Percentiles rank a stretch among this genome's conserved stretches.
Evolutionary conservation across 1,284 basidiomycete species (phyloP).

Genomic region (Anthracocystis walkeri): DNA sequence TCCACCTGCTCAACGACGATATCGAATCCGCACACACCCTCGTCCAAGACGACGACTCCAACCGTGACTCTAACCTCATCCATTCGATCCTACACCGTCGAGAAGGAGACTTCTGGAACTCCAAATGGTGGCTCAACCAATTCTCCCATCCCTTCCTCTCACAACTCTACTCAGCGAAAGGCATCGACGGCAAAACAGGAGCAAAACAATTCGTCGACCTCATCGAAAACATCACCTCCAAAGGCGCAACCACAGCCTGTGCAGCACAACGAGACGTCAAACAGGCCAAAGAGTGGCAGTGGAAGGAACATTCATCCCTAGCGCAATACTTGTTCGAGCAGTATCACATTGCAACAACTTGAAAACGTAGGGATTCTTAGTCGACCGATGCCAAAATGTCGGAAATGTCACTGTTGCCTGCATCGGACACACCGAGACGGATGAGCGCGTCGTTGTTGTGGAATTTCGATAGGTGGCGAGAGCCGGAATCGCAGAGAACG

Average conservation of each 20-base stretch:
- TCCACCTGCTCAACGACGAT: slow-evolving; percentile 59
- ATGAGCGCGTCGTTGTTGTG: slow-evolving; percentile 58
- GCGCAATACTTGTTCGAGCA: slow-evolving; percentile 23
- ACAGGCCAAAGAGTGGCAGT: slow-evolving; percentile 41
- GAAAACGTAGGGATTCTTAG: not conserved
- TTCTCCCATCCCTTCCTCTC: slow-evolving; percentile 38
- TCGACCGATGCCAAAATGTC: slow-evolving; percentile 51
- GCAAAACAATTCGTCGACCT: slow-evolving; percentile 53
- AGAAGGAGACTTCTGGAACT: slow-evolving; percentile 59
- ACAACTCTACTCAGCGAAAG: slow-evolving; percentile 17
- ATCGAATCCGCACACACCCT: slow-evolving; percentile 46
- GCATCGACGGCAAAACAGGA: slow-evolving; percentile 18
- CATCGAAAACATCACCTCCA: slow-evolving; percentile 38
- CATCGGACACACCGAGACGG: slow-evolving; percentile 45
- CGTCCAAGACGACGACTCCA: slow-evolving; percentile 49
- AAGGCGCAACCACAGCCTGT: slow-evolving; percentile 48
- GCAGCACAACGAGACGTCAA: slow-evolving; percentile 40
- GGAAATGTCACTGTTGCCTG: slow-evolving; percentile 57
- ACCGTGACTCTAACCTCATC: slow-evolving; percentile 39
- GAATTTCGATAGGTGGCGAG: slow-evolving; percentile 67
- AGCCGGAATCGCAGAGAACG: slow-evolving; percentile 65
- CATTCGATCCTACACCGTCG: slow-evolving; percentile 56
- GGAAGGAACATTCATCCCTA: slow-evolving; percentile 28
- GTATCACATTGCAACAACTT: slow-evolving; percentile 13
- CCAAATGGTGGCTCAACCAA: slow-evolving; percentile 55